Percentiles rank a stretch among this genome's conserved stretches.
These are phyloP conservation scores for Psilocybe tampanensis DNA, from an alignment of 768 basidiomycete genomes.

Conservation along the genomic window DNA sequence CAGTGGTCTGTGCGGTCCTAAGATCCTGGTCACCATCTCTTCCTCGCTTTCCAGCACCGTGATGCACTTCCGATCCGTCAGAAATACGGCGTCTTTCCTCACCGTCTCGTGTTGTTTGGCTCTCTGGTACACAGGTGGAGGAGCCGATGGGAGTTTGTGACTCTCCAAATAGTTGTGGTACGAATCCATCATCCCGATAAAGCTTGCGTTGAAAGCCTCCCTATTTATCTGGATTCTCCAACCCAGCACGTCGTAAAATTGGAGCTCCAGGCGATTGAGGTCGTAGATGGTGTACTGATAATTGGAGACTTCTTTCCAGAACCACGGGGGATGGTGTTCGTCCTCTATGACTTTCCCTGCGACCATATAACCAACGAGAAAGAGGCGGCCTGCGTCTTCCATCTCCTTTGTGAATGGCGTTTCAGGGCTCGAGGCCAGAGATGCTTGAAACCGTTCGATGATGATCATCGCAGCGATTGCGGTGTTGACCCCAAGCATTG, in stretches of 20 bases:
- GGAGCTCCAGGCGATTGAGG: slow-evolving; percentile 12
- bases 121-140: slow-evolving; percentile 18
- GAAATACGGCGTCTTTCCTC: neutral
- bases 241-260: slow-evolving; percentile 16
- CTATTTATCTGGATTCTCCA: slow-evolving; percentile 18
- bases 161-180: slow-evolving; percentile 11
- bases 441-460: slow-evolving; percentile 14
- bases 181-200: slow-evolving; percentile 12
- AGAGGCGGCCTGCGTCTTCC: slow-evolving; percentile 19
- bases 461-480: slow-evolving; percentile 16
- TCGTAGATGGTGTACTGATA: slow-evolving; percentile 12
- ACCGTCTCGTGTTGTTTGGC: neutral
- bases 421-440: neutral
- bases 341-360: slow-evolving; percentile 20
- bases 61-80: neutral
- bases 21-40: neutral
- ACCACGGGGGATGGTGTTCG: slow-evolving; percentile 8
- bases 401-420: slow-evolving; percentile 4
- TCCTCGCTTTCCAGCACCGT: slow-evolving; percentile 1
- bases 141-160: slow-evolving; percentile 14
- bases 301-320: slow-evolving; percentile 15
- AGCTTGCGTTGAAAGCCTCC: slow-evolving; percentile 5
- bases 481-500: slow-evolving; percentile 10
- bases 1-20: neutral
- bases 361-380: slow-evolving; percentile 19